phyloP scores from a whole-genome alignment of 257 asterid genomes.

The Nicotiana obtusifolia region DNA sequence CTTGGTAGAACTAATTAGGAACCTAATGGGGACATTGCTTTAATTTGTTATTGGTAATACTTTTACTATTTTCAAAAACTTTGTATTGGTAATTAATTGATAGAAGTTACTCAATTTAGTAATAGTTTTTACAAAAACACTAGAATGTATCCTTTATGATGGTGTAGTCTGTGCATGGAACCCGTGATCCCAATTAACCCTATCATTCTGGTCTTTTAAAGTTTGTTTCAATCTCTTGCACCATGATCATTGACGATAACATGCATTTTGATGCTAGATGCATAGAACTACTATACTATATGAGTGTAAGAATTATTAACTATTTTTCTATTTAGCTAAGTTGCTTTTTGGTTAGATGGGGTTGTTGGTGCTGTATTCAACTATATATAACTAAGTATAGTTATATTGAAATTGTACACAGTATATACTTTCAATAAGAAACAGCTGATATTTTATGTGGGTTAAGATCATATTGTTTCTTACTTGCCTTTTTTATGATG shows the following conservation, averaged over 20 bases:
- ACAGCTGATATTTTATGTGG: not conserved
- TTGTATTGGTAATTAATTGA: not conserved
- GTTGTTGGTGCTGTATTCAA: not conserved
- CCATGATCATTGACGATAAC: not conserved
- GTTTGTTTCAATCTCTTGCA: not conserved
- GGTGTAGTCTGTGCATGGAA: not conserved
- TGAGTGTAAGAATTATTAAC: not conserved
- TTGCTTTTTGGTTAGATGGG: not conserved
- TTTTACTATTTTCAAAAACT: too few species aligned
- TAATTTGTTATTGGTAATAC: not conserved
- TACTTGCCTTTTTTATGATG: not conserved
- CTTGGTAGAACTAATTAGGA: not conserved
- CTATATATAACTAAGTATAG: not conserved
- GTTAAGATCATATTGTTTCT: not conserved
- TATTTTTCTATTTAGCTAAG: not conserved
- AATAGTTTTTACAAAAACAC: not conserved
- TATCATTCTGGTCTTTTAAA: not conserved
- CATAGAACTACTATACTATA: not conserved
- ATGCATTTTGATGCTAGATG: not conserved
- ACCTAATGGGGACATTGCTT: not conserved
- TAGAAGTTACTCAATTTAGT: not conserved
- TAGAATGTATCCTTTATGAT: not conserved
- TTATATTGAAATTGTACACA: not conserved
- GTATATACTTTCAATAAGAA: not conserved
- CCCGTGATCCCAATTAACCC: not conserved